Percentiles rank a stretch among this genome's conserved stretches.
phyloP scores from a whole-genome alignment of 2,329 filamentous ascomycete genomes.

The Fusarium sp. region DNA sequence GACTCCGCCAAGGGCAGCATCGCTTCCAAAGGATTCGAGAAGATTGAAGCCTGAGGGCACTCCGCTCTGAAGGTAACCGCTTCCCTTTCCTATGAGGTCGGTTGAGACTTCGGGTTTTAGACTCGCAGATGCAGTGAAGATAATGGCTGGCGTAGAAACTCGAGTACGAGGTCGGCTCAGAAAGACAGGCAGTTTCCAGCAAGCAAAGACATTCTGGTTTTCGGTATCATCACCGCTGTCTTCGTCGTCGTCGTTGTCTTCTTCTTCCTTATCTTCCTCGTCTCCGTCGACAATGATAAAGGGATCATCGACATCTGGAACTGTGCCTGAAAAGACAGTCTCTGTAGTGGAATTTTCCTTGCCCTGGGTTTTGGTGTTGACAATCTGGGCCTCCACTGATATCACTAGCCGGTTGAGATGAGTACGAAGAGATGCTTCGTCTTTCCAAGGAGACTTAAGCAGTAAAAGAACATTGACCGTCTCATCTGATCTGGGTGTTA shows the following conservation, averaged over 20 bases:
- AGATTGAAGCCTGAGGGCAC: constrained; percentile 80
- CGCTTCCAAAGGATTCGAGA: constrained; percentile 79
- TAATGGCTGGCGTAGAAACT: constrained; percentile 75
- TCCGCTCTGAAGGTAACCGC: constrained; percentile 79
- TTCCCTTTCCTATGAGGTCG: constrained; percentile 52
- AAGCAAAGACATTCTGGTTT: constrained; percentile 63
- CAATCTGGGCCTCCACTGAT: constrained; percentile 75
- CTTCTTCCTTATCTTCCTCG: constrained; percentile 51
- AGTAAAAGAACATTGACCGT: constrained; percentile 78
- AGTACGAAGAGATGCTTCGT: constrained; percentile 69
- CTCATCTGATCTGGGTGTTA: constrained; percentile 73
- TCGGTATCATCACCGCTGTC: constrained; percentile 40
- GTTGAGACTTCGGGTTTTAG: constrained; percentile 65
- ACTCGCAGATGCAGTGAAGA: constrained; percentile 74
- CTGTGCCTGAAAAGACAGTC: constrained; percentile 70
- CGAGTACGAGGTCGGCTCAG: constrained; percentile 73
- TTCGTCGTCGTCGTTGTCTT: constrained; percentile 56
- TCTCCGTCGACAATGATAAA: constrained; percentile 65
- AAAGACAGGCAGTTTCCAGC: constrained; percentile 74
- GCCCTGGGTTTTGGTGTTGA: constrained; percentile 68
- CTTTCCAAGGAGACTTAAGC: constrained; percentile 73
- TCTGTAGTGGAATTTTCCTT: constrained; percentile 67
- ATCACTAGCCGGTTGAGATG: constrained; percentile 75
- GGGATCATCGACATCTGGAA: constrained; percentile 66
- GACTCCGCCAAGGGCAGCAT: constrained; percentile 73